Evolutionary conservation across 2,329 filamentous ascomycete genomes (phyloP).

Genomic region (Colletotrichum sojae): DNA sequence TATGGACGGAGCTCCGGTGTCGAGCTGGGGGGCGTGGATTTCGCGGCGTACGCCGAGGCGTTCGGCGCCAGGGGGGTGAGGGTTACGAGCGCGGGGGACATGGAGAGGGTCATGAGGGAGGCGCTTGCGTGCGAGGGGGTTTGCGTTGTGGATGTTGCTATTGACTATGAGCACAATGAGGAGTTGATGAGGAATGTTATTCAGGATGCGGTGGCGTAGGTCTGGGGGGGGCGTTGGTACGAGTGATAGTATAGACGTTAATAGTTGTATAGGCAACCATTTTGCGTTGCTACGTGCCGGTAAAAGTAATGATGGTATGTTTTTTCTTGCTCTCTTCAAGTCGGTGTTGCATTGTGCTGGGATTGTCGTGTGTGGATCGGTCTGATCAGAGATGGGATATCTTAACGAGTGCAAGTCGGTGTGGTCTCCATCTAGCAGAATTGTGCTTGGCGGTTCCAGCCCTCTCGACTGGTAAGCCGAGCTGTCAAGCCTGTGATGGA

Average conservation of each 20-base stretch:
- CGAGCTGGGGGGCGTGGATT: slow-evolving; percentile 61
- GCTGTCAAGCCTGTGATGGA: too few relatives aligned
- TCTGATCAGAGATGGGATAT: too few relatives aligned
- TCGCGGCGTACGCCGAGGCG: slow-evolving; percentile 61
- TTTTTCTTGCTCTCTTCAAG: too few relatives aligned
- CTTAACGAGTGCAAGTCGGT: too few relatives aligned
- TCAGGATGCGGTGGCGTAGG: slow-evolving; percentile 43
- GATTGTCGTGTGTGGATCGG: too few relatives aligned
- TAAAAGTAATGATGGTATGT: too few relatives aligned
- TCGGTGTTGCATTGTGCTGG: too few relatives aligned
- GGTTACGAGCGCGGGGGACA: slow-evolving; percentile 54
- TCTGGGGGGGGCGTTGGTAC: background rate
- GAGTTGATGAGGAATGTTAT: slow-evolving; percentile 58
- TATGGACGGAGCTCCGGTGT: slow-evolving; percentile 61
- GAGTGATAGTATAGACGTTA: background rate
- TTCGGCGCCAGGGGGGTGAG: slow-evolving; percentile 62
- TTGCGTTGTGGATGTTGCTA: slow-evolving; percentile 60
- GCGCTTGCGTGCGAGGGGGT: slow-evolving; percentile 59
- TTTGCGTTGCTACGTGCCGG: too few relatives aligned
- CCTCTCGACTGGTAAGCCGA: too few relatives aligned
- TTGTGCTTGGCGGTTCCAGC: too few relatives aligned
- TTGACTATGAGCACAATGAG: slow-evolving; percentile 60
- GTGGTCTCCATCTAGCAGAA: too few relatives aligned
- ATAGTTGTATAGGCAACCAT: too few relatives aligned
- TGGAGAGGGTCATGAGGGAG: slow-evolving; percentile 59